Percentiles rank a stretch among this genome's conserved stretches.
Conservation (phyloP, 768 basidiomycete genomes). For the Leucogyrophana mollusca region DNA sequence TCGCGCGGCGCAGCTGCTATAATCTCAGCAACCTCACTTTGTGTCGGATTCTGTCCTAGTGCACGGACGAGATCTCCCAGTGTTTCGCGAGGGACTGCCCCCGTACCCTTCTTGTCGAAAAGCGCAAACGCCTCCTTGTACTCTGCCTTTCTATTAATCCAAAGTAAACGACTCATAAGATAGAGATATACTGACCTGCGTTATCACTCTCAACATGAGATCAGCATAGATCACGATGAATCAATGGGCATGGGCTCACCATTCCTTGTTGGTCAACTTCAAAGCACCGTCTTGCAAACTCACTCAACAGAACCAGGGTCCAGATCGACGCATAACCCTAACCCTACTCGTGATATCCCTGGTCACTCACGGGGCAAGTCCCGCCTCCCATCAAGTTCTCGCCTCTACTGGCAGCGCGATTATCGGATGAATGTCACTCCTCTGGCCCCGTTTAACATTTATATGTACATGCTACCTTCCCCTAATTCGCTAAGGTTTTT, state of each 20-base stretch:
- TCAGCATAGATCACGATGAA: too few species aligned
- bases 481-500: slow-evolving; percentile 32
- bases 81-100: slow-evolving; percentile 82
- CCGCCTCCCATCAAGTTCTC: too few species aligned
- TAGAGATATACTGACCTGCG: slow-evolving; percentile 35
- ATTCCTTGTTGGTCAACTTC: too few species aligned
- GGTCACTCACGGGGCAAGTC: too few species aligned
- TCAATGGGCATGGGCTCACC: too few species aligned
- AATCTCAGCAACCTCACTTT: slow-evolving; percentile 91
- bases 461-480: slow-evolving; percentile 55
- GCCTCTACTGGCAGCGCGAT: too few species aligned
- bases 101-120: slow-evolving; percentile 96
- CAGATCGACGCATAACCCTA: too few species aligned
- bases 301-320: too few species aligned
- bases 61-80: slow-evolving; percentile 92
- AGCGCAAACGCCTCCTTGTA: slow-evolving; percentile 98
- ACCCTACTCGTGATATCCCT: too few species aligned
- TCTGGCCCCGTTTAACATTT: too few species aligned
- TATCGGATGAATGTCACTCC: too few species aligned
- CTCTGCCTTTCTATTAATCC: slow-evolving; percentile 45
- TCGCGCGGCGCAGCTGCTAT: slow-evolving; percentile 71
- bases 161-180: neutral
- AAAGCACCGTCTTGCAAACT: too few species aligned
- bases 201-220: slow-evolving; percentile 42
- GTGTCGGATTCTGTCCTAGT: slow-evolving; percentile 98